phyloP scores from a whole-genome alignment of 2,329 filamentous ascomycete species.

The Chaetomium sp. region DNA sequence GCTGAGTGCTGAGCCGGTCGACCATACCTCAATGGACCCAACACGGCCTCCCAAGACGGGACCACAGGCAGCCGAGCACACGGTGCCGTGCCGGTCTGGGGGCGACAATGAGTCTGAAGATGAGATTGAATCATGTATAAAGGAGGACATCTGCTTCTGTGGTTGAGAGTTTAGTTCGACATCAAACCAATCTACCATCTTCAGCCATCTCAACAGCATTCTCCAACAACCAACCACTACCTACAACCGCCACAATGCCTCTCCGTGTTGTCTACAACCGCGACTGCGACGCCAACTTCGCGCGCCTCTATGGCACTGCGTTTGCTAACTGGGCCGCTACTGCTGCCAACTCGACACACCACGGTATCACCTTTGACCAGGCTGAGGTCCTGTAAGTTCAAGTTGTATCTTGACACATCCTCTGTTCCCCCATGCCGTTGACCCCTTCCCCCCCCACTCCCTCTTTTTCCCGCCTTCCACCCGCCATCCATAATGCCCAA shows the following conservation, averaged over 20 bases:
- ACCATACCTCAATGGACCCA: no score
- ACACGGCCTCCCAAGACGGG: no score
- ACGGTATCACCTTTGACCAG: not conserved
- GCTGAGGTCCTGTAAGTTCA: not conserved
- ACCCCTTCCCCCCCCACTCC: not conserved
- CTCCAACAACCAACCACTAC: not conserved
- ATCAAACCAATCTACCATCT: no score
- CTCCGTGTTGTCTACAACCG: not conserved
- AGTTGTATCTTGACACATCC: not conserved
- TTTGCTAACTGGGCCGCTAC: not conserved
- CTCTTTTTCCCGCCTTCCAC: not conserved
- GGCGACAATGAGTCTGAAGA: no score
- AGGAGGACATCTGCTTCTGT: no score
- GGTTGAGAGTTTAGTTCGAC: no score
- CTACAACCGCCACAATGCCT: not conserved
- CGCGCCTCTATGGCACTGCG: not conserved
- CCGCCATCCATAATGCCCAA: no score
- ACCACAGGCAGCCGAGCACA: no score
- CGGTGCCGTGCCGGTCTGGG: no score
- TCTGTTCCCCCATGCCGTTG: not conserved
- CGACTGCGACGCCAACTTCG: not conserved
- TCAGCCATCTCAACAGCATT: not conserved
- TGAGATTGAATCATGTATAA: no score
- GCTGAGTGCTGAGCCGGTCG: no score
- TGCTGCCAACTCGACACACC: not conserved